These are phyloP conservation scores for Boletus sp. DNA, from an alignment of 768 basidiomycete genomes.

Conservation along the genomic window DNA sequence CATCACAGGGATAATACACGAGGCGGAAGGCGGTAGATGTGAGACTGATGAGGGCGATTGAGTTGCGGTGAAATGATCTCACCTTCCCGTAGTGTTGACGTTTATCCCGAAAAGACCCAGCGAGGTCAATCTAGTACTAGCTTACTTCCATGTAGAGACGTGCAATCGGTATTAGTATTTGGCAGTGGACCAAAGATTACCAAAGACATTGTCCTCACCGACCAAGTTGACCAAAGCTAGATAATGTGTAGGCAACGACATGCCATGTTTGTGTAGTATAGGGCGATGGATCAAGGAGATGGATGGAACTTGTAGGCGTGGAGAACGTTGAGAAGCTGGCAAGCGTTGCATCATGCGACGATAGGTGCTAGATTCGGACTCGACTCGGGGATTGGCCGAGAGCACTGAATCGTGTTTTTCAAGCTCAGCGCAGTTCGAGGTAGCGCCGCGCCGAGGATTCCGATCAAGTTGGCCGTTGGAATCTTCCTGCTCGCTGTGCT, in stretches of 20 bases:
- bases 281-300: conserved; percentile 5
- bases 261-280: conserved; percentile 2
- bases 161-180: not conserved
- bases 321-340: not conserved
- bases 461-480: conserved; percentile 15
- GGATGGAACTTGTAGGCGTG: not conserved
- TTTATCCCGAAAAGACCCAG: not conserved
- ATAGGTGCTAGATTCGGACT: too few species aligned
- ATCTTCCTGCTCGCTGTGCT: not conserved
- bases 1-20: not conserved
- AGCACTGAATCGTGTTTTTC: conserved; percentile 12
- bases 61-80: conserved; percentile 14
- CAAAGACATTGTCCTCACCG: not conserved
- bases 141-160: conserved; percentile 6
- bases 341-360: not conserved
- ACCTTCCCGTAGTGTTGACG: not conserved
- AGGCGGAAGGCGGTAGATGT: conserved; percentile 1
- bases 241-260: not conserved
- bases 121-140: conserved; percentile 1
- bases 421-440: conserved; percentile 13
- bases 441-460: conserved; percentile 20
- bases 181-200: not conserved
- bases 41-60: conserved; percentile 1
- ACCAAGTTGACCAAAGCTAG: not conserved
- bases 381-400: too few species aligned